phyloP scores from a whole-genome alignment of 2,329 filamentous ascomycete species.

The Paramyrothecium roridum region DNA sequence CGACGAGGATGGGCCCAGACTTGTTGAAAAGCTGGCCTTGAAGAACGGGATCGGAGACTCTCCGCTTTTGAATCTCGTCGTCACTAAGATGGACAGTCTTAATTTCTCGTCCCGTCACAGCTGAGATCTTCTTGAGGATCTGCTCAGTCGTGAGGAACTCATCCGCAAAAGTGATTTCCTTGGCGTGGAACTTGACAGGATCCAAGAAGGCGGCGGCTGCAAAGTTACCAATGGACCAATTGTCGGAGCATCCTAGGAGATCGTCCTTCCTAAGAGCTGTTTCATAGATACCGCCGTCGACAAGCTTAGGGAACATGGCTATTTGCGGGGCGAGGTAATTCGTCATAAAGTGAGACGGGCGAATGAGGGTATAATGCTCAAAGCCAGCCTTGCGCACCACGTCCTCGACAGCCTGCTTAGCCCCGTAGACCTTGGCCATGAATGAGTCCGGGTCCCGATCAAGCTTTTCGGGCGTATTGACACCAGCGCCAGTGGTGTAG shows the following conservation, averaged over 20 bases:
- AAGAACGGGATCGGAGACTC: conserved; percentile 32
- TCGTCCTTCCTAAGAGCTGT: conserved; percentile 31
- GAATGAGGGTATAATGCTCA: conserved; percentile 43
- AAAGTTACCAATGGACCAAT: conserved; percentile 44
- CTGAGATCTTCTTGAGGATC: conserved; percentile 31
- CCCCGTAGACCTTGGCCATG: conserved; percentile 23
- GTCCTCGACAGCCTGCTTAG: conserved; percentile 40
- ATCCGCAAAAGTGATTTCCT: conserved; percentile 36
- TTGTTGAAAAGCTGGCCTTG: conserved; percentile 31
- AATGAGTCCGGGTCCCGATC: conserved; percentile 21
- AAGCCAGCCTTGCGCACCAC: conserved; percentile 32
- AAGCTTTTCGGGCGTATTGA: conserved; percentile 23
- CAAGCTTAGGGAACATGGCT: conserved; percentile 34
- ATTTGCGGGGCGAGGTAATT: conserved; percentile 44
- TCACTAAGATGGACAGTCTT: conserved; percentile 34
- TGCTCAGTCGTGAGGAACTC: conserved; percentile 33
- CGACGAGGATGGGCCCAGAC: conserved; percentile 29
- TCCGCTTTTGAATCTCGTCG: conserved; percentile 32
- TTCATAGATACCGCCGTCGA: conserved; percentile 30
- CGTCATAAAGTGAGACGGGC: conserved; percentile 48
- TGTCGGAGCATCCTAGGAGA: conserved; percentile 39
- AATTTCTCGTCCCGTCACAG: conserved; percentile 30
- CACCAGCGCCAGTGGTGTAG: conserved; percentile 29
- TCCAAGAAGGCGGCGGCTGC: conserved; percentile 40
- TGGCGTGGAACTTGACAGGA: conserved; percentile 33